phyloP scores from a whole-genome alignment of 345 rosid genomes.

The Camelina hispida region DNA sequence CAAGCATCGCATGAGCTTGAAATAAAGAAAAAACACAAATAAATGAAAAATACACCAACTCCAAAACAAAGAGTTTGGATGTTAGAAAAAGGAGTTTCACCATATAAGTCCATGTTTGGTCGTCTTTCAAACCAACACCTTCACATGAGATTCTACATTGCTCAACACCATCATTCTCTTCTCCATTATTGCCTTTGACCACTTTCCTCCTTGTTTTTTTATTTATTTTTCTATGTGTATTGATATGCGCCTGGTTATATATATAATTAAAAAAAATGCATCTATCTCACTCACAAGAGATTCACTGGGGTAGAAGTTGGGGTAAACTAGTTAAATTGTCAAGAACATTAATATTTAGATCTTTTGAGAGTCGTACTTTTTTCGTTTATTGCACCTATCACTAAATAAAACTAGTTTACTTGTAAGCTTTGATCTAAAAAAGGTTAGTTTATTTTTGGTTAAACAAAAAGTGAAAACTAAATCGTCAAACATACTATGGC shows the following conservation, averaged over 20 bases:
- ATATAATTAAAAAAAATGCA: neutral
- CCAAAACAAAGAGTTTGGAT: slow-evolving; percentile 27
- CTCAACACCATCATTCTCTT: slow-evolving; percentile 58
- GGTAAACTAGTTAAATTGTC: slow-evolving; percentile 22
- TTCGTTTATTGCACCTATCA: neutral
- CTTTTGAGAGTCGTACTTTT: neutral
- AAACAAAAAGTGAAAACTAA: too few relatives aligned
- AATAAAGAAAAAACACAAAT: neutral
- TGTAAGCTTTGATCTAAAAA: too few relatives aligned
- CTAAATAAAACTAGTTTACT: neutral
- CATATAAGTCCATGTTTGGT: slow-evolving; percentile 45
- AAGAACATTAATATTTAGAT: slow-evolving; percentile 24
- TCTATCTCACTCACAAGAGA: slow-evolving; percentile 21
- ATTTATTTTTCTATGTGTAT: slow-evolving; percentile 12
- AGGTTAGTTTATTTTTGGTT: too few relatives aligned
- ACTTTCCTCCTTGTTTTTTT: slow-evolving; percentile 51
- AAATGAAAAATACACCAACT: neutral
- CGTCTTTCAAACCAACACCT: slow-evolving; percentile 60
- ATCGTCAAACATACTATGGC: too few relatives aligned
- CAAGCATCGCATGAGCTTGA: slow-evolving; percentile 39
- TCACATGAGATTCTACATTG: slow-evolving; percentile 67
- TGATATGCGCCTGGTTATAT: neutral
- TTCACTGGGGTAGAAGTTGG: slow-evolving; percentile 23
- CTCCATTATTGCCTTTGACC: slow-evolving; percentile 83
- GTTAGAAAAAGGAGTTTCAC: slow-evolving; percentile 41